Percentiles rank a stretch among this genome's conserved stretches.
phyloP scores from a whole-genome alignment of 768 basidiomycete genomes.

The Leccinum uliginosum region DNA sequence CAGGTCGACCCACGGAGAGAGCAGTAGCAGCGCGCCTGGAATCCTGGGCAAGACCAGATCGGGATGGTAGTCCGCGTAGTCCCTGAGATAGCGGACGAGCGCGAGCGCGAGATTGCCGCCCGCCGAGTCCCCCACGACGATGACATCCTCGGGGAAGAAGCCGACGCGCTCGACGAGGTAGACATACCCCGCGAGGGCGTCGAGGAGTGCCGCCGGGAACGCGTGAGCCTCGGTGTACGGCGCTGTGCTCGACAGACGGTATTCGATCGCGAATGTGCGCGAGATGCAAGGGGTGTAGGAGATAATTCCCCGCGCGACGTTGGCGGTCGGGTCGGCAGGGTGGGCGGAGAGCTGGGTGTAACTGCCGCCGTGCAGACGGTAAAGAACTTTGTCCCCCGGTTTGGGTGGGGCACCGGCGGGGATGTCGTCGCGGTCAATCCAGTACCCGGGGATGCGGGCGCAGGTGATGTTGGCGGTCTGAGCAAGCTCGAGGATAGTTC shows the following conservation, averaged over 20 bases:
- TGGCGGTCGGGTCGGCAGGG: conserved; percentile 22
- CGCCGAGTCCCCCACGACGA: conserved; percentile 51
- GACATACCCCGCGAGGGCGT: conserved; percentile 46
- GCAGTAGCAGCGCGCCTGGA: conserved; percentile 31
- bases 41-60: conserved; percentile 16
- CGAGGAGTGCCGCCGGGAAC: conserved; percentile 52
- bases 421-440: conserved; percentile 25
- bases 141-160: conserved; percentile 40
- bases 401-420: conserved; percentile 17
- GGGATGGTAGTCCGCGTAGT: conserved; percentile 10
- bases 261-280: conserved; percentile 41
- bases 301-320: conserved; percentile 20
- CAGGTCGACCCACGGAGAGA: conserved; percentile 31
- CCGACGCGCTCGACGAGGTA: conserved; percentile 44
- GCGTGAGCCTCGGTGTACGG: conserved; percentile 31
- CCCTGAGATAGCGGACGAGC: conserved; percentile 35
- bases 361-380: conserved; percentile 30
- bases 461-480: conserved; percentile 24
- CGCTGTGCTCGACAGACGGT: conserved; percentile 37
- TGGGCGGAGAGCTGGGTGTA: conserved; percentile 27
- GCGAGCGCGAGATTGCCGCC: conserved; percentile 47
- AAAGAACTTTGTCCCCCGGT: conserved; percentile 32
- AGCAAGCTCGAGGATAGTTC: conserved; percentile 28
- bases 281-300: conserved; percentile 12
- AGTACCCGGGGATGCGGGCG: conserved; percentile 33